Evolutionary conservation across 2,329 filamentous ascomycete species (phyloP).

Genomic region (Cladophialophora carrionii): DNA sequence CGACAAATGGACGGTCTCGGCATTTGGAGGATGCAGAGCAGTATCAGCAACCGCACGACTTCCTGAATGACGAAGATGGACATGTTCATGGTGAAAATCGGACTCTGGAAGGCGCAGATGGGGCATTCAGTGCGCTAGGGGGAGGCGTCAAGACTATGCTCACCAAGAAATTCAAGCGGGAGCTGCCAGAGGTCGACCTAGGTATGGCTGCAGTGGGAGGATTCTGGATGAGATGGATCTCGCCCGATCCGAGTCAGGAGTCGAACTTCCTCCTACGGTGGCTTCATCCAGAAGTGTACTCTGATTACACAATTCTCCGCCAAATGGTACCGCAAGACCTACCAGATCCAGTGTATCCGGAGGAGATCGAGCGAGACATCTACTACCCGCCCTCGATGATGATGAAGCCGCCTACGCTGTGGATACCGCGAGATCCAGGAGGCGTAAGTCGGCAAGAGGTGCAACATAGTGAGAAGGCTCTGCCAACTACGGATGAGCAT

Average conservation of each 20-base stretch:
- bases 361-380: conserved; percentile 65
- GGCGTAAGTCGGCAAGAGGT: conserved; percentile 78
- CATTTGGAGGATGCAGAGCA: conserved; percentile 43
- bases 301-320: conserved; percentile 30
- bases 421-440: conserved; percentile 76
- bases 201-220: conserved; percentile 4
- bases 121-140: conserved; percentile 23
- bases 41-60: conserved; percentile 45
- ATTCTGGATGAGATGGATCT: conserved; percentile 32
- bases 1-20: background rate
- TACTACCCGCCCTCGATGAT: conserved; percentile 73
- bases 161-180: conserved; percentile 27
- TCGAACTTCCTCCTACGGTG: conserved; percentile 47
- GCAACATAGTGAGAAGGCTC: conserved; percentile 56
- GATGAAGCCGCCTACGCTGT: conserved; percentile 66
- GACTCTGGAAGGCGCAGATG: conserved; percentile 27
- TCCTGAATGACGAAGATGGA: conserved; percentile 48
- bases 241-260: conserved; percentile 22
- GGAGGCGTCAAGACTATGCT: conserved; percentile 21
- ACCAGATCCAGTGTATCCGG: conserved; percentile 60
- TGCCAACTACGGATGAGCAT: conserved; percentile 31
- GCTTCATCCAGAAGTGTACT: conserved; percentile 34
- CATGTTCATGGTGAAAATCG: conserved; percentile 36
- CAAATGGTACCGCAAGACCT: conserved; percentile 32
- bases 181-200: conserved; percentile 21